phyloP scores from a whole-genome alignment of 2,329 filamentous ascomycete genomes.

The Colletotrichum graminicola region DNA sequence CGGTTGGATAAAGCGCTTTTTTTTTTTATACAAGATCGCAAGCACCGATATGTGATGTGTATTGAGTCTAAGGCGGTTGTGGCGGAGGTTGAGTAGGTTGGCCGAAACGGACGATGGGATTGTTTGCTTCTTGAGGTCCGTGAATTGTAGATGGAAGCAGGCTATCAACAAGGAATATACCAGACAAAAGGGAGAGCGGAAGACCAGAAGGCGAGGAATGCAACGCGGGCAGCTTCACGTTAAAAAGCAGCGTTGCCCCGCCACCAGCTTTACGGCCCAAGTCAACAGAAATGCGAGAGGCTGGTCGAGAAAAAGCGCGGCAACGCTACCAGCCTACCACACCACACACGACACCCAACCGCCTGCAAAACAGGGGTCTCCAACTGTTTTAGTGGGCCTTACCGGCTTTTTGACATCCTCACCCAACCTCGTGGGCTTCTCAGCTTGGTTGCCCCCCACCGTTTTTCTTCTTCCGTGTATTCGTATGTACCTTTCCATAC shows the following conservation, averaged over 20 bases:
- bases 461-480: background rate
- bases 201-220: conserved; percentile 24
- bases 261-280: conserved; percentile 54
- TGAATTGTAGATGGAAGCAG: background rate
- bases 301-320: conserved; percentile 46
- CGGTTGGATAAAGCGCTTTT: conserved; percentile 3
- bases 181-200: conserved; percentile 11
- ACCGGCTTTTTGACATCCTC: conserved; percentile 14
- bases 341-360: conserved; percentile 22
- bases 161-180: background rate
- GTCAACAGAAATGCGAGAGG: conserved; percentile 54
- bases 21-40: conserved; percentile 7
- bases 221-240: conserved; percentile 38
- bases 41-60: background rate
- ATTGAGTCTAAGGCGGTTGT: conserved; percentile 7
- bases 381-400: conserved; percentile 29
- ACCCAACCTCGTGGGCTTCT: conserved; percentile 34
- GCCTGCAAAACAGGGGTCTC: conserved; percentile 34
- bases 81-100: background rate
- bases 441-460: conserved; percentile 13
- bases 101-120: background rate
- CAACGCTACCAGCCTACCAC: conserved; percentile 32
- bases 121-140: background rate
- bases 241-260: conserved; percentile 62
- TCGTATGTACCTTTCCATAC: background rate